A percentile compares a stretch with the other conserved stretches of the same genome.
phyloP scores from a whole-genome alignment of 2,329 filamentous ascomycete species.

The Cladosporium austrohemisphaericum region DNA sequence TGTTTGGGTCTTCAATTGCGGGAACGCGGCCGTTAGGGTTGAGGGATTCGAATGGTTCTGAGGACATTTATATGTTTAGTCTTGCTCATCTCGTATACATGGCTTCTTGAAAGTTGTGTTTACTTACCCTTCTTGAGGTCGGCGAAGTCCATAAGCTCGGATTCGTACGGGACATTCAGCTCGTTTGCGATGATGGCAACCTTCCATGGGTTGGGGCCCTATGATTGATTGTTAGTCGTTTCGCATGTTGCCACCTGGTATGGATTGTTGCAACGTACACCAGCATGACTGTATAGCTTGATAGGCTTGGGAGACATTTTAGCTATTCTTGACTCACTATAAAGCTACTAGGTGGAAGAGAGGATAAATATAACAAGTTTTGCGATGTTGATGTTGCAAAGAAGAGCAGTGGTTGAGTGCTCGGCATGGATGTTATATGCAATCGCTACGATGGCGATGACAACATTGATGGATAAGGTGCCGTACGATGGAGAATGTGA shows the following conservation, averaged over 20 bases:
- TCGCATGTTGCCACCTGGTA: too few relatives aligned
- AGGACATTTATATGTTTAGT: background rate
- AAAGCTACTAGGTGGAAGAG: too few relatives aligned
- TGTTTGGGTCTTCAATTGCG: conserved; percentile 47
- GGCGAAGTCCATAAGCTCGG: conserved; percentile 33
- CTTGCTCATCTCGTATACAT: conserved; percentile 15
- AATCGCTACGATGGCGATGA: too few relatives aligned
- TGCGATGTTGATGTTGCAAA: conserved; percentile 3
- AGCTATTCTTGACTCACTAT: too few relatives aligned
- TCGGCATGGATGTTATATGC: too few relatives aligned
- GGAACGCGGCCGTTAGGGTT: conserved; percentile 44
- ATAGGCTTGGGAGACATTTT: conserved; percentile 22
- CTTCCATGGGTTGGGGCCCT: conserved; percentile 43
- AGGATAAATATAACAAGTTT: too few relatives aligned
- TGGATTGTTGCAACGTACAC: conserved; percentile 16
- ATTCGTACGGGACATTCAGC: conserved; percentile 40
- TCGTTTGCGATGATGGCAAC: conserved; percentile 45
- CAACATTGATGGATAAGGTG: too few relatives aligned
- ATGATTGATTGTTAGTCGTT: background rate
- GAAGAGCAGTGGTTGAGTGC: too few relatives aligned
- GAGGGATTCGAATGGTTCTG: conserved; percentile 35
- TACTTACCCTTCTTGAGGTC: conserved; percentile 36
- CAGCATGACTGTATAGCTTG: conserved; percentile 29
- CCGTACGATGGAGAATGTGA: too few relatives aligned
- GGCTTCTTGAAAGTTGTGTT: background rate